A percentile compares a stretch with the other conserved stretches of the same genome.
Evolutionary conservation across 768 basidiomycete species (phyloP).

Genomic region (Lactarius psammicola): DNA sequence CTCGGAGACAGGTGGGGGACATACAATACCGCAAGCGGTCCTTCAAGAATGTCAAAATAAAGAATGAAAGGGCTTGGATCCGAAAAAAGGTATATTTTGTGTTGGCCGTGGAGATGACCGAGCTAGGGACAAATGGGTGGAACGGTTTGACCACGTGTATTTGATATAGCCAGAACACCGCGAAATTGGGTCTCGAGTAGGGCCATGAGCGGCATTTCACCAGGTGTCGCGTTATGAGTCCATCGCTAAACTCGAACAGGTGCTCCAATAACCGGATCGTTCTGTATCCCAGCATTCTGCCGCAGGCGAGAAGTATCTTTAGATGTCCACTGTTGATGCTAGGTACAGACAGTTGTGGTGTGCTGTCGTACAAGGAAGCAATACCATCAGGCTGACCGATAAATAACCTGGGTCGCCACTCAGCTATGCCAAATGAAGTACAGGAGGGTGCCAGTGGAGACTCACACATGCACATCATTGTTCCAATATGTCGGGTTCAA

Average conservation of each 20-base stretch:
- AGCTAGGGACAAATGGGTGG: conserved; percentile 48
- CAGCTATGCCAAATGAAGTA: neutral
- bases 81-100: too few relatives aligned
- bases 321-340: too few relatives aligned
- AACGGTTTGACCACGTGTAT: conserved; percentile 53
- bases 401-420: conserved; percentile 40
- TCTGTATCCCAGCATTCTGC: conserved; percentile 56
- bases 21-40: too few relatives aligned
- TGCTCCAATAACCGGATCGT: conserved; percentile 45
- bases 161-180: conserved; percentile 59
- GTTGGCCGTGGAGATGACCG: conserved; percentile 44
- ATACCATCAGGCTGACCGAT: conserved; percentile 64
- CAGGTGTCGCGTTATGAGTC: conserved; percentile 47
- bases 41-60: too few relatives aligned
- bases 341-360: conserved; percentile 47
- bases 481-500: too few relatives aligned
- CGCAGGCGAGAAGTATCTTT: conserved; percentile 52
- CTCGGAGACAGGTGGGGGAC: too few relatives aligned
- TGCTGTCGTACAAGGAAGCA: conserved; percentile 56
- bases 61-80: conserved; percentile 33
- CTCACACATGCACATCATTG: conserved; percentile 38
- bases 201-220: neutral
- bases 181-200: conserved; percentile 37
- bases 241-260: conserved; percentile 63
- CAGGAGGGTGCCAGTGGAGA: neutral